These are phyloP conservation scores for Ceratorhiza oryzae-sativae DNA, from an alignment of 1,284 basidiomycete species.

Conservation along the genomic window DNA sequence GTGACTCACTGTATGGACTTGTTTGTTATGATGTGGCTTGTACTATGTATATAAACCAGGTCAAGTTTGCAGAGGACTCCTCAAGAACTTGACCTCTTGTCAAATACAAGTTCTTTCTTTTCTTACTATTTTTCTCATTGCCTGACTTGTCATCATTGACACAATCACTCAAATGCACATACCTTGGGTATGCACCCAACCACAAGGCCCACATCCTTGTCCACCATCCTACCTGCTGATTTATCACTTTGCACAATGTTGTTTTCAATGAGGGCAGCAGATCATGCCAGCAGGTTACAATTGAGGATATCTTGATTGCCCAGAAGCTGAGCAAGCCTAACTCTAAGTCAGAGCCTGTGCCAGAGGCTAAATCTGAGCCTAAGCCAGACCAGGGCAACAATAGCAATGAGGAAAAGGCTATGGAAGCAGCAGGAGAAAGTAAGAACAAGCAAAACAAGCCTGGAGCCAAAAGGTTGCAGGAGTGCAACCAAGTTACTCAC, in stretches of 20 bases:
- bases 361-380: not conserved
- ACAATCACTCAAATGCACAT: not conserved
- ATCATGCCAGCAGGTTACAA: not conserved
- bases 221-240: not conserved
- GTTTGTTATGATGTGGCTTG: no score
- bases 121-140: no score
- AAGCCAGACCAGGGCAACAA: not conserved
- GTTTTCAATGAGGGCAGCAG: constrained; percentile 29
- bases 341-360: not conserved
- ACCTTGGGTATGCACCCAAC: constrained; percentile 18
- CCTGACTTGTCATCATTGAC: not conserved
- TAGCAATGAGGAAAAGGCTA: not conserved
- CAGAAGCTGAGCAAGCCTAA: not conserved
- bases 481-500: not conserved
- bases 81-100: no score
- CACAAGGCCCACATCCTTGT: constrained; percentile 18
- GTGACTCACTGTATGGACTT: no score
- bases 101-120: no score
- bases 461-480: not conserved
- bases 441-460: not conserved
- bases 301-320: not conserved
- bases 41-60: no score
- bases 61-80: no score
- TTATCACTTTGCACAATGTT: constrained; percentile 32
- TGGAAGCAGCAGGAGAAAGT: no score